These are phyloP conservation scores for Elsinoe arachidis DNA, from an alignment of 2,329 filamentous ascomycete species.

Conservation along the genomic window DNA sequence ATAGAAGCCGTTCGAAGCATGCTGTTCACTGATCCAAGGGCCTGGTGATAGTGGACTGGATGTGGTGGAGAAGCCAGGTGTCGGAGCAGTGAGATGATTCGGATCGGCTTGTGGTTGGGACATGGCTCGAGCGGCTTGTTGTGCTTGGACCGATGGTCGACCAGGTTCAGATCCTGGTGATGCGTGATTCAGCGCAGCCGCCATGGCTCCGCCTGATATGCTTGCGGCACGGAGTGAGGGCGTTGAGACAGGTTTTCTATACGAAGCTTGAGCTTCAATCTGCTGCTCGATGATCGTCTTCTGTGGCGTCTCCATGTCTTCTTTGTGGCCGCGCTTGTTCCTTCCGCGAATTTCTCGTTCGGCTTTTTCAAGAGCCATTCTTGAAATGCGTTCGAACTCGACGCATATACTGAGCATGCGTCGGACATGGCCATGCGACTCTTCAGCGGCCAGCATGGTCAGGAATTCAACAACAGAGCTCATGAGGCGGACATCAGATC, in stretches of 20 bases:
- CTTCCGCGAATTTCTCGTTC: conserved; percentile 74
- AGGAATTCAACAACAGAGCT: conserved; percentile 86
- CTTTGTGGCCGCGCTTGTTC: conserved; percentile 56
- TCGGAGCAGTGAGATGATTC: neutral
- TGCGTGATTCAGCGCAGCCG: neutral
- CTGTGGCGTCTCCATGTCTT: conserved; percentile 22
- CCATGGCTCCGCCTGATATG: conserved; percentile 19
- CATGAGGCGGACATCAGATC: conserved; percentile 86
- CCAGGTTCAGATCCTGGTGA: conserved; percentile 15
- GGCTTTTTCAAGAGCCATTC: conserved; percentile 79
- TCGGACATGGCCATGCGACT: conserved; percentile 69
- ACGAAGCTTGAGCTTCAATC: conserved; percentile 27
- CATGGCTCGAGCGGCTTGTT: conserved; percentile 17
- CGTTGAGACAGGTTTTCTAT: conserved; percentile 26
- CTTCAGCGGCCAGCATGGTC: conserved; percentile 75
- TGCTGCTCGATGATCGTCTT: conserved; percentile 26
- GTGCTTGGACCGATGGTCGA: conserved; percentile 15
- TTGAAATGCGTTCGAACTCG: conserved; percentile 94
- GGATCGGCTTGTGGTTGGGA: conserved; percentile 10
- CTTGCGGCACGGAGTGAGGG: conserved; percentile 23
- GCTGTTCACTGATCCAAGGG: neutral
- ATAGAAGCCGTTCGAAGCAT: conserved; percentile 7
- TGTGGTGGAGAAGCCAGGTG: neutral
- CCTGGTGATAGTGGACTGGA: conserved; percentile 7
- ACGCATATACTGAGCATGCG: conserved; percentile 89